Percentiles rank a stretch among this genome's conserved stretches.
Evolutionary conservation across 1,284 basidiomycete genomes (phyloP).

Genomic region (Boletus semigastroideus): DNA sequence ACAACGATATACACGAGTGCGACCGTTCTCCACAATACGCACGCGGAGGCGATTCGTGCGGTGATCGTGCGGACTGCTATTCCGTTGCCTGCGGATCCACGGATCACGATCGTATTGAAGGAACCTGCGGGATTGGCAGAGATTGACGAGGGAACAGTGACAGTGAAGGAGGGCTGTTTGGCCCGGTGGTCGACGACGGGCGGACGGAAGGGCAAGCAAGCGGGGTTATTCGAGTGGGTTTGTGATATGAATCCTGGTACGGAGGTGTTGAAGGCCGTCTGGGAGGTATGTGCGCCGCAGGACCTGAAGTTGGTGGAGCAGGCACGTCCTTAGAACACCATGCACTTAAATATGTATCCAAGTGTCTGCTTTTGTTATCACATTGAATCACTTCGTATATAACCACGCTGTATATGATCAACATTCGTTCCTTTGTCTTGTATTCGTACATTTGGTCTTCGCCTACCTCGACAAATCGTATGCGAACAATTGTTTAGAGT

Average conservation of each 20-base stretch:
- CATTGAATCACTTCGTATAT: not conserved
- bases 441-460: not conserved
- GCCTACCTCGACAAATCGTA: not conserved
- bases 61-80: slow-evolving; percentile 22
- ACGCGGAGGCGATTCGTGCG: slow-evolving; percentile 6
- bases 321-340: not conserved
- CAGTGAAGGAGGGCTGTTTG: slow-evolving; percentile 14
- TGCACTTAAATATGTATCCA: not conserved
- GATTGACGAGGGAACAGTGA: slow-evolving; percentile 15
- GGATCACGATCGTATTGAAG: slow-evolving; percentile 22
- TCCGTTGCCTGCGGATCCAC: slow-evolving; percentile 23
- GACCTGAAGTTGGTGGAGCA: slow-evolving; percentile 16
- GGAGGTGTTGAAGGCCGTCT: slow-evolving; percentile 23
- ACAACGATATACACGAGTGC: slow-evolving; percentile 21
- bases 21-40: slow-evolving; percentile 19
- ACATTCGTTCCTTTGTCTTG: not conserved
- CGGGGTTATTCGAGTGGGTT: slow-evolving; percentile 27
- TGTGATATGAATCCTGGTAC: slow-evolving; percentile 19
- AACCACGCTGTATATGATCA: not conserved
- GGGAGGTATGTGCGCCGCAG: slow-evolving; percentile 22
- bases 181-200: slow-evolving; percentile 25
- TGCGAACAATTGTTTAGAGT: slow-evolving; percentile 25
- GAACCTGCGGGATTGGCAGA: slow-evolving; percentile 24
- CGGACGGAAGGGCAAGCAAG: slow-evolving; percentile 19
- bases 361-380: not conserved